Evolutionary conservation across 371 early-diverging fungal species (phyloP).

Genomic region (Mortierella sp.): DNA sequence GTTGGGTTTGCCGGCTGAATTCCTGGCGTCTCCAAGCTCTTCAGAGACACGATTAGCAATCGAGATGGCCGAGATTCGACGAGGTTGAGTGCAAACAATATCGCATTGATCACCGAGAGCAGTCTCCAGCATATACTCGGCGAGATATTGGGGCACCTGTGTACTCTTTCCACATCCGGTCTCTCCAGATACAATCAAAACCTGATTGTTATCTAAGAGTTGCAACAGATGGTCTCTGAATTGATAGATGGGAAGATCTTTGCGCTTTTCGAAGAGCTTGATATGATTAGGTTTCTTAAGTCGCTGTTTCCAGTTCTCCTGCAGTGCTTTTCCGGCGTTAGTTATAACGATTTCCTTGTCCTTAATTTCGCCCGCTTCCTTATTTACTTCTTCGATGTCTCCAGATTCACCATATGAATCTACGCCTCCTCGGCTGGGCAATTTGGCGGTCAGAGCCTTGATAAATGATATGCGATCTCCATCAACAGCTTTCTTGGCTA

Average conservation of each 20-base stretch:
- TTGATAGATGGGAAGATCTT: slow-evolving; percentile 71
- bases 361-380: background rate
- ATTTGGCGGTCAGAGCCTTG: slow-evolving; percentile 29
- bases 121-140: slow-evolving; percentile 67
- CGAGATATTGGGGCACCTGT: slow-evolving; percentile 91
- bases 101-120: slow-evolving; percentile 60
- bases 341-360: slow-evolving; percentile 23
- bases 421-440: slow-evolving; percentile 14
- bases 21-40: slow-evolving; percentile 78
- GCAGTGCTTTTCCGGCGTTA: slow-evolving; percentile 23
- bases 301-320: slow-evolving; percentile 47
- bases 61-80: slow-evolving; percentile 94
- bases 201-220: slow-evolving; percentile 67
- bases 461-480: slow-evolving; percentile 55
- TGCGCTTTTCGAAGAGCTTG: slow-evolving; percentile 66
- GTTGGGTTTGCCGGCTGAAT: slow-evolving; percentile 61
- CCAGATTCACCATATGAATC: slow-evolving; percentile 19
- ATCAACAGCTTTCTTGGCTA: slow-evolving; percentile 53
- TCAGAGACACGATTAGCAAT: slow-evolving; percentile 91
- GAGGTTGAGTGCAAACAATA: slow-evolving; percentile 95
- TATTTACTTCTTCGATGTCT: slow-evolving; percentile 35
- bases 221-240: slow-evolving; percentile 70
- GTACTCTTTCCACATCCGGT: slow-evolving; percentile 97
- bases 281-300: slow-evolving; percentile 53
- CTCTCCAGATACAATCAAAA: slow-evolving; percentile 88